Evolutionary conservation across 257 asterid genomes (phyloP).

Genomic region (Jacaranda copaia): DNA sequence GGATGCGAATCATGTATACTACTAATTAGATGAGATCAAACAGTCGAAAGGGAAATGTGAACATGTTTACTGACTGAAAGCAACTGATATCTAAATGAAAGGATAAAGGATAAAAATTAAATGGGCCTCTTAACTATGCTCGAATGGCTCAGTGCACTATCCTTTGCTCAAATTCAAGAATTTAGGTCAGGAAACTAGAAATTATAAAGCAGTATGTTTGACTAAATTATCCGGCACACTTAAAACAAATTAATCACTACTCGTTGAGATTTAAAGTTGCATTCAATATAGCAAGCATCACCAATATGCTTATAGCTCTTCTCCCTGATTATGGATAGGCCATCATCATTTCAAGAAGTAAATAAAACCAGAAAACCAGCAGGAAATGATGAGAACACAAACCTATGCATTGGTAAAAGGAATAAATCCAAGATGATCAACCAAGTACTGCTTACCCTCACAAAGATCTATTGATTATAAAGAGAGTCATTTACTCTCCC

Average conservation of each 20-base stretch:
- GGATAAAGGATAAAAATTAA: no score
- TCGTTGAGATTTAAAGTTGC: slow-evolving; percentile 99
- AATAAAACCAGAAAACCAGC: neutral
- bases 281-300: slow-evolving; percentile 83
- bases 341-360: slow-evolving; percentile 16
- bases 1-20: no score
- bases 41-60: no score
- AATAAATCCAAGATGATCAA: slow-evolving; percentile 90
- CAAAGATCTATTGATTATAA: slow-evolving; percentile 72
- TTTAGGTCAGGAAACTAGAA: no score
- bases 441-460: slow-evolving; percentile 86
- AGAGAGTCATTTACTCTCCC: slow-evolving; percentile 8
- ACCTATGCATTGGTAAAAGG: slow-evolving; percentile 93
- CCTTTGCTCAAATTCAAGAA: no score
- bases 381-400: slow-evolving; percentile 22
- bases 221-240: no score
- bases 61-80: no score
- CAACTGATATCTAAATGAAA: no score
- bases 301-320: slow-evolving; percentile 94
- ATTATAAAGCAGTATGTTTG: no score
- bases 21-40: no score
- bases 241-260: slow-evolving; percentile 36
- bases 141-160: no score
- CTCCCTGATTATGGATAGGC: slow-evolving; percentile 63
- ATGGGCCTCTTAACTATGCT: no score